Percentiles rank a stretch among this genome's conserved stretches.
These are phyloP conservation scores for Trichosanthes truncata DNA, from an alignment of 306 rosid genomes.

Conservation along the genomic window DNA sequence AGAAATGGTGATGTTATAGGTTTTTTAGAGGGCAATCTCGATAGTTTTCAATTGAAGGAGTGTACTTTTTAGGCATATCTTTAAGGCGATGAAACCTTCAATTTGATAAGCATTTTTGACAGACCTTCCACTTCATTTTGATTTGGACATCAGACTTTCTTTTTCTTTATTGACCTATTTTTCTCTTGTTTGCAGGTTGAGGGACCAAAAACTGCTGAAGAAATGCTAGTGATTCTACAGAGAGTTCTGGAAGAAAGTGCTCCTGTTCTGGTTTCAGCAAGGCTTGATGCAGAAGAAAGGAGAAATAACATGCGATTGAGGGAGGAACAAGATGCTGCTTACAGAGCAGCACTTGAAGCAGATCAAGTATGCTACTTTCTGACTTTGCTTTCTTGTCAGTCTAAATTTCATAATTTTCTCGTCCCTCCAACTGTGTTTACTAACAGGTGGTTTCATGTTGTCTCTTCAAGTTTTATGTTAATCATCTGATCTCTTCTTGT, in stretches of 20 bases:
- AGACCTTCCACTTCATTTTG: not conserved
- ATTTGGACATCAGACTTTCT: not conserved
- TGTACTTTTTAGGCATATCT: not conserved
- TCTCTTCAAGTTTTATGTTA: not conserved
- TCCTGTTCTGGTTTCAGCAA: slow-evolving; percentile 69
- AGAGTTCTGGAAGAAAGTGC: slow-evolving; percentile 92
- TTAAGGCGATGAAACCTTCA: not conserved
- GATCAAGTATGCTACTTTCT: slow-evolving; percentile 65
- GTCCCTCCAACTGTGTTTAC: not conserved
- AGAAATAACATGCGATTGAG: slow-evolving; percentile 59
- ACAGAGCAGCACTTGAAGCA: slow-evolving; percentile 95
- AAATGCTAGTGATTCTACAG: slow-evolving; percentile 61
- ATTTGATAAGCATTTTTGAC: not conserved
- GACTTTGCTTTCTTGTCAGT: not conserved
- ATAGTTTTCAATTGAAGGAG: not conserved
- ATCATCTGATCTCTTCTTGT: not conserved
- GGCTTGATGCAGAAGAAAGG: slow-evolving; percentile 93
- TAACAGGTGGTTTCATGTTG: not conserved
- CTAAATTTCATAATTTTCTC: not conserved
- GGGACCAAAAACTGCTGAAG: slow-evolving; percentile 84
- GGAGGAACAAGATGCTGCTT: slow-evolving; percentile 99
- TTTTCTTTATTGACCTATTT: not conserved
- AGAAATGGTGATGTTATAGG: not conserved
- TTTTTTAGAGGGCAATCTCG: not conserved
- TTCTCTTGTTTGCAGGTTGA: slow-evolving; percentile 51